These are phyloP conservation scores for Fusarium sulawesiense DNA, from an alignment of 2,329 filamentous ascomycete genomes.

Conservation along the genomic window DNA sequence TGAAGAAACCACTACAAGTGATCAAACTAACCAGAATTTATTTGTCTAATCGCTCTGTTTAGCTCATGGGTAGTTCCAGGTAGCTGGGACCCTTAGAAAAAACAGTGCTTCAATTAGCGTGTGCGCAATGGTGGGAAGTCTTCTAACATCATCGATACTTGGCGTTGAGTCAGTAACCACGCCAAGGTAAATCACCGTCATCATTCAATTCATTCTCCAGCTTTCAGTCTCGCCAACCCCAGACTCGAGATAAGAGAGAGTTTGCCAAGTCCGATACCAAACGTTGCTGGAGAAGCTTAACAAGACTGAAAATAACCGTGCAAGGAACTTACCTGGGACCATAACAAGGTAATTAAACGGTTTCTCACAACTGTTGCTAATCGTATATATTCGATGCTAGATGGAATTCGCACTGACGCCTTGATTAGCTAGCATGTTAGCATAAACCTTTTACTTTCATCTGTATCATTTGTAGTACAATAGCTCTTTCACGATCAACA, in stretches of 20 bases:
- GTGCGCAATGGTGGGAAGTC: not conserved
- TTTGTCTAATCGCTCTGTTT: too few relatives aligned
- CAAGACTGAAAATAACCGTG: not conserved
- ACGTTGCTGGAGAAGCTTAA: not conserved
- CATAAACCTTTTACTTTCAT: too few relatives aligned
- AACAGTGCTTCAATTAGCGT: too few relatives aligned
- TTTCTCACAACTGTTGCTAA: too few relatives aligned
- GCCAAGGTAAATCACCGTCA: not conserved
- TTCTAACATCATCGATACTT: not conserved
- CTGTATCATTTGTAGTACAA: too few relatives aligned
- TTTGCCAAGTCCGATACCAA: not conserved
- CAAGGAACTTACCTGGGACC: too few relatives aligned
- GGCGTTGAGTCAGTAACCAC: not conserved
- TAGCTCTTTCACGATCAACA: too few relatives aligned
- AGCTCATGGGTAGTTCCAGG: not conserved
- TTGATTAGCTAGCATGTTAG: too few relatives aligned
- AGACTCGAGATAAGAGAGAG: accelerated
- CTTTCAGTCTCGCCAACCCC: not conserved
- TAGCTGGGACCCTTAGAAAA: not conserved
- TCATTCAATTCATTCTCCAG: not conserved
- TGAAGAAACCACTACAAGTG: not conserved
- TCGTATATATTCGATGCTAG: too few relatives aligned
- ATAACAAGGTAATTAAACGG: too few relatives aligned
- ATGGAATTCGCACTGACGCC: too few relatives aligned
- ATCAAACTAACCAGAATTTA: not conserved